Evolutionary conservation across 75 land plant species (phyloP), one percentile per base, ranked within the genome.

Genomic region (Sequoia sempervirens): DNA sequence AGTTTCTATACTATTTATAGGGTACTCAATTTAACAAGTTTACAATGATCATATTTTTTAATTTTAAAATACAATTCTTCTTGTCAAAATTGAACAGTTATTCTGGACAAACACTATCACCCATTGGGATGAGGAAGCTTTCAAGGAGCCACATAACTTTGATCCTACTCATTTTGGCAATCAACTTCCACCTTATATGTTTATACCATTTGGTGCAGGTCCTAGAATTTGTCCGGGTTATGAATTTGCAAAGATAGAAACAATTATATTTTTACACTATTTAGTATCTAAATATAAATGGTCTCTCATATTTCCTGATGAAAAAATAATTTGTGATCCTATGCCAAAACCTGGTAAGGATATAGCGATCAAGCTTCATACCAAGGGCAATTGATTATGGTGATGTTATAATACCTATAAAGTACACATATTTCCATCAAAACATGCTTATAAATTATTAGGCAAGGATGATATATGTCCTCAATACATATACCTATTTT

Each of bases 121-220:
- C 5, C 78, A 87, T 50, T 36, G 80, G 37, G 53, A 82, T 8
- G 68, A 74, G 10, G 85, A 88, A 70, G 76, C 52, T 61, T 89
- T 89, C 84, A 50, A 32, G 7, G 79, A 89, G 23, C 86, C 89
- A 32, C 38, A 82, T 5, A 85, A 76, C 37, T 89, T 87, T 37
- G 86, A 89, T 68, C 90, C 90, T 20, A 82, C 90, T 4, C 47
- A 90, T 2, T 87, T 89, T 79, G 90, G 84, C 8, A 83, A 83
- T 20, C 38, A n/a, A 58, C 81, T 88, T 50, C 82, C 83, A 12
- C 93, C 94, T 23, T 91, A 85, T 84, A 88, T 91, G 1, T 91
- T 82, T 53, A 83, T 93, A 0, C 93, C 94, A 15, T 91, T 93
- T 56, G 91, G 92, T 53, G 94, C 88, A 14, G 95, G 95, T 1